A percentile compares a stretch with the other conserved stretches of the same genome.
Conservation (phyloP, 208 protist genomes). For the Entamoeba nuttalli region DNA sequence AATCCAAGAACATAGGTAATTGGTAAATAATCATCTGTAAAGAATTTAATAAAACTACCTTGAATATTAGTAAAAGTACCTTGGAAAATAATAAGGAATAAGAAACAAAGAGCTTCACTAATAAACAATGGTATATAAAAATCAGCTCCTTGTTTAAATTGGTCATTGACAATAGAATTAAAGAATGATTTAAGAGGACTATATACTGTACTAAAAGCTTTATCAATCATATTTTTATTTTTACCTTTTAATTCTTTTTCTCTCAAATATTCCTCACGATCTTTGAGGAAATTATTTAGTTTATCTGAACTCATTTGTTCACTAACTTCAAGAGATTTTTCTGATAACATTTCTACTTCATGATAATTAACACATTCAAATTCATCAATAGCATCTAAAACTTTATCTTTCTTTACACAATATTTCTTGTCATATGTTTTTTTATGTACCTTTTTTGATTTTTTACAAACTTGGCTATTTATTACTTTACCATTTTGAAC, state of each 20-base stretch:
- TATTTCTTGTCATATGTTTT: not conserved
- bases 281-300: not conserved
- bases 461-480: not conserved
- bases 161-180: not conserved
- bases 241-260: not conserved
- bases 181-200: not conserved
- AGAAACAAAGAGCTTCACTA: not conserved
- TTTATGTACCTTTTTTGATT: not conserved
- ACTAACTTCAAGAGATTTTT: not conserved
- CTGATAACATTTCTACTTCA: not conserved
- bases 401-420: not conserved
- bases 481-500: not conserved
- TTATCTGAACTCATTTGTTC: not conserved
- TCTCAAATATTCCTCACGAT: not conserved
- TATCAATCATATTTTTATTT: not conserved
- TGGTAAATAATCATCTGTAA: not conserved
- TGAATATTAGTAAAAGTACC: not conserved
- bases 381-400: not conserved
- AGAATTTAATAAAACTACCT: not conserved
- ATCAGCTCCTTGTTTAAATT: not conserved
- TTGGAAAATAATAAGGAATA: not conserved
- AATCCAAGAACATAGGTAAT: not conserved
- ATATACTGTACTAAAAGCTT: not conserved
- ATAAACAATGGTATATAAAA: not conserved
- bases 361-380: not conserved